Percentiles rank a stretch among this genome's conserved stretches.
Conservation (phyloP, 2,329 filamentous ascomycete genomes). For the Drechslera avenae region DNA sequence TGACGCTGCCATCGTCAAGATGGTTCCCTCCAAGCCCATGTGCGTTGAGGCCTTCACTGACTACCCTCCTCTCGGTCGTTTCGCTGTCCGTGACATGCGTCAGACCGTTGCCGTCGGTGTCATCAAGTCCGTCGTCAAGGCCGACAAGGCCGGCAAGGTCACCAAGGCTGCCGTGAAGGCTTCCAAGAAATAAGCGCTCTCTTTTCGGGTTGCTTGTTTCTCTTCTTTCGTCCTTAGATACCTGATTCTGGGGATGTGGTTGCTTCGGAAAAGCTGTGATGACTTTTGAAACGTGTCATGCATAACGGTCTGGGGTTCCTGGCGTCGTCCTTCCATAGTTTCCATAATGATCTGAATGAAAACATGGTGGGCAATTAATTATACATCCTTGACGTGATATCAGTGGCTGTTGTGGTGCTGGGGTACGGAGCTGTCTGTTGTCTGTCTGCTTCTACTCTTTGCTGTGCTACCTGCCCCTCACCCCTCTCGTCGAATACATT, state of each 20-base stretch:
- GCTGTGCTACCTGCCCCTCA: background rate
- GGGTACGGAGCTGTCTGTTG: background rate
- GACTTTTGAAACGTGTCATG: constrained; percentile 44
- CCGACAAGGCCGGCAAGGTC: constrained; percentile 58
- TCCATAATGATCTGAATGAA: constrained; percentile 49
- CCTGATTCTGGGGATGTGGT: constrained; percentile 47
- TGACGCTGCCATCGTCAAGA: constrained; percentile 99
- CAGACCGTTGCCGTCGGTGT: constrained; percentile 87
- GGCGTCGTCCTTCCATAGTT: constrained; percentile 49
- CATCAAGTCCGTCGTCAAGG: constrained; percentile 71
- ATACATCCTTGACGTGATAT: background rate
- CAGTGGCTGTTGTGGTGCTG: background rate
- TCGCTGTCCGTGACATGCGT: constrained; percentile 98
- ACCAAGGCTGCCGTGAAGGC: constrained; percentile 55
- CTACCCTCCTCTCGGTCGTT: constrained; percentile 99
- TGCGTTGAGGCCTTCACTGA: constrained; percentile 99
- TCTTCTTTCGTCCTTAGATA: constrained; percentile 41
- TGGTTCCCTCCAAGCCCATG: constrained; percentile 99
- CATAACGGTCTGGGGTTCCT: constrained; percentile 44
- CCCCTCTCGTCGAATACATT: background rate
- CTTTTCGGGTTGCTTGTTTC: constrained; percentile 39
- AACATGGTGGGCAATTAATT: constrained; percentile 38
- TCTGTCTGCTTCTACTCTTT: too few relatives aligned
- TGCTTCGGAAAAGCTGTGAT: constrained; percentile 47
- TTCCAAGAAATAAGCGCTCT: constrained; percentile 50